Base-by-base conservation (phyloP, 352 stramenopile species). In the Globisporangium emineosum region DNA sequence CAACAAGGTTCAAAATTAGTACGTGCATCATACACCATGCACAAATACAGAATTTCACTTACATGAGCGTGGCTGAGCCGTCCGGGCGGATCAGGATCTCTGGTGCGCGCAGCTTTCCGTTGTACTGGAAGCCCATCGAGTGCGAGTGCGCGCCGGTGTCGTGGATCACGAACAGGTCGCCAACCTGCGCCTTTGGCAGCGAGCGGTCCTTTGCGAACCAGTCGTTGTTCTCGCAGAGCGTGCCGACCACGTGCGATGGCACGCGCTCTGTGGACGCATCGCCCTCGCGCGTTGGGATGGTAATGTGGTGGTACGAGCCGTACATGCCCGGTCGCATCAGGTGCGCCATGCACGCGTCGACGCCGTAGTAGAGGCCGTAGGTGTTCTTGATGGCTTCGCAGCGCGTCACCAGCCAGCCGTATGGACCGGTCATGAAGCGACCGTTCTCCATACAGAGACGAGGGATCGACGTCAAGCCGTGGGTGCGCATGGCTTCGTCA, bases 111-210 rank as follows among this genome's bases (percentile, higher is more conserved):
- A 96, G 78, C 65, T 96, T 97, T 68, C 89, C 89, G 57, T 97
- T 97, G 83, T 97, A 97, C 73, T 97, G 89, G 69, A 97, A 97
- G 30, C 89, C 89, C 89, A 97, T 97, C 67, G 87, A 96, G 76
- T 96, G 88, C n/a, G 86, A 79, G 71, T 97, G 89, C 47, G 89
- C 89, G 52, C 89, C 89, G 2, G 87, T 94, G 72, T 97, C 89
- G 73, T 96, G 79, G 58, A 97, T 93, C 51, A 96, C 88, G 63
- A 97, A 96, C 27, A 97, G 68, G 65, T 97, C 89, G 55, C 87
- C 88, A 15, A 96, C 86, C 43, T 87, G 54, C 6, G 86, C 83
- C 19, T 66, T 77, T 32, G 88, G 87, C 50, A 96, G 69, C 32
- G 69, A 55, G 12, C 88, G 81, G 64, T 96, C 78, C 80, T 96